Evolutionary conservation across 78 protist genomes (phyloP), one percentile per base, ranked within the genome.

Genomic region (Polysphondylium violaceum): DNA sequence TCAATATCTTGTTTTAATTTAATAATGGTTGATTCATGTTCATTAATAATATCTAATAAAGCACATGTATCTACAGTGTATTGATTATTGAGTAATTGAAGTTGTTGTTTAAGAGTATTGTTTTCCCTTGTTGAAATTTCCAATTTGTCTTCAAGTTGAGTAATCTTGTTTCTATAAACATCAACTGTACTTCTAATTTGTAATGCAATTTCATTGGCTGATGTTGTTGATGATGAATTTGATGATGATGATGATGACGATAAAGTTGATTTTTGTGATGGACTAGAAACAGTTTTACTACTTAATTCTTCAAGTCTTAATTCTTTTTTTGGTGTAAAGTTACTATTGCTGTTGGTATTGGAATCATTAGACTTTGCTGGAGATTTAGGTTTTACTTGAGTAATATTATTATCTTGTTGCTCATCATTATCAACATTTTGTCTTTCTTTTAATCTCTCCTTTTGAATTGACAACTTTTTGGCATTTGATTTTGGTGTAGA

Each of bases 171-270:
- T 50, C 91, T 69, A 59, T 83, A 83, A 31, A 55, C 51, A 0
- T 83, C 91, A 12, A 83, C 53, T 0, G 91, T 83, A 7, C 58
- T 79, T 50, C 79, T 69, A 21, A 83, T 59, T 16, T 72, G 58
- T 27, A n/a, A 31, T 50, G 78, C 55, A 29, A 72, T 72, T 38
- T 64, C 64, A 72, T 31, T 67, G 8, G 74, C 36, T 1, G 47
- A 36, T 67, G 65, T 25, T 58, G 85, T 12, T 5, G 75, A n/a
- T 53, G 59, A 60, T 60, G 43, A 27, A 12, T 36, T 33, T 40
- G 79, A 33, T 51, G 71, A 9, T 36, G 14, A 7, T 41, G 75
- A 44, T 40, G 75, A 6, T 44, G 68, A n/a, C 23, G 27, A 25
- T 47, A 33, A 50, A 44, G 43, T 14, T 16, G 63, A 50, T 29